phyloP scores from a whole-genome alignment of 116 monocot species.

The Dioscorea cayenensis region DNA sequence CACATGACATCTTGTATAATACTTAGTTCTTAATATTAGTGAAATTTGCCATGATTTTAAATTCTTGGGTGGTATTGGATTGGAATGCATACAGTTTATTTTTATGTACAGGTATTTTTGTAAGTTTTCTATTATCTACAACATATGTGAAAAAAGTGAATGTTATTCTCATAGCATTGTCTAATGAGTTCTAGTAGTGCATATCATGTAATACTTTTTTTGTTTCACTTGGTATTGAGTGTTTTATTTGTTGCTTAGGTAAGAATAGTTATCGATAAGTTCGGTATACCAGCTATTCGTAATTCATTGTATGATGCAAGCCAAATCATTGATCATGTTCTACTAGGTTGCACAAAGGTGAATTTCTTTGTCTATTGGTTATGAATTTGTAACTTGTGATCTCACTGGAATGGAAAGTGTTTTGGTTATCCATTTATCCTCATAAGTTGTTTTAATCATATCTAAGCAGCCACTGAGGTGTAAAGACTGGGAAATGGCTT shows the following conservation, averaged over 20 bases:
- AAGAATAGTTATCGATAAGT: constrained; percentile 74
- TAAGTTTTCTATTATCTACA: no score
- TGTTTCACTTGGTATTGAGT: no score
- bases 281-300: constrained; percentile 47
- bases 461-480: constrained; percentile 58
- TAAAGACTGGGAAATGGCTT: constrained; percentile 82
- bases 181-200: no score
- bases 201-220: neutral
- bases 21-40: no score
- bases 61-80: no score
- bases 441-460: neutral
- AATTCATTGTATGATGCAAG: constrained; percentile 83
- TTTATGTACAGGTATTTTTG: no score
- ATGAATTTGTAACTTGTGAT: neutral
- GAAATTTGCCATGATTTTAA: no score
- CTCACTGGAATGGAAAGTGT: neutral
- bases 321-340: constrained; percentile 51
- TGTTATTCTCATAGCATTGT: no score
- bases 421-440: neutral
- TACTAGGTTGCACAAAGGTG: constrained; percentile 84
- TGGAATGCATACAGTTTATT: no score
- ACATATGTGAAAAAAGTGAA: no score
- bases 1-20: neutral
- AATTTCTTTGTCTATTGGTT: neutral
- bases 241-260: constrained; percentile 29